Base-by-base conservation (phyloP, 176 grass and related monocot genomes). In the Musa troglodytarum region DNA sequence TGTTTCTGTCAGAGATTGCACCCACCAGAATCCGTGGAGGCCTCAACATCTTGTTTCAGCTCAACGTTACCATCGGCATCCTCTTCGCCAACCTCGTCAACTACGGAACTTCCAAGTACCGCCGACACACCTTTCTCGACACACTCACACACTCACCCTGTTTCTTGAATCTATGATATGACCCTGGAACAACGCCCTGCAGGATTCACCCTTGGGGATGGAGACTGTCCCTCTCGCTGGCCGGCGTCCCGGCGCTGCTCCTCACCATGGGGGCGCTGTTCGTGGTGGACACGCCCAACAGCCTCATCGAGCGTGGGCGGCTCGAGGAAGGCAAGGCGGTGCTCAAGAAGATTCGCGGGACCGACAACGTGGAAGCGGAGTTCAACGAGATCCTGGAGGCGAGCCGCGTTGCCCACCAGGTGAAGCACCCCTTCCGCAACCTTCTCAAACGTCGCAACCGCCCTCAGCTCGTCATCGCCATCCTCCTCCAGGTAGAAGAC, bases 21-120 rank as follows among this genome's bases (percentile, higher is more conserved):
- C 90, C 87, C 0, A 80, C 78, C 2, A 83, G 76, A 59, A 61
- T 83, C 82, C 90, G 90, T 3, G 90, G 90, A 10, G 90, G 72
- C 43, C 84, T 93, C 64, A 89, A 93, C 79, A 89, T 89, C 76
- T 76, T 93, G 54, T 93, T 93, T 82, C 90, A 93, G 76, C 85
- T 93, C 69, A 74, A 89, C 52, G 87, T 89, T 20, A 89, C 87
- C 16, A 11, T 87, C n/a, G 87, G 90, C 0, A 93, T 93, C 80
- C 85, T 93, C 26, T n/a, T 80, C 2, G 90, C 90, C 54, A 87
- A 64, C 80, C 10, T 93, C 25, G 65, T 93, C 51, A 93, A 93
- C 82, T 93, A 87, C 77, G 74, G 80, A 63, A 53, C 81, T 0
- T 74, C 87, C 0, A 26, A 28, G 17, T 7, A 62, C 34, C 34